Conservation (phyloP, 495 filamentous ascomycete genomes). For the Neurospora intermedia region DNA sequence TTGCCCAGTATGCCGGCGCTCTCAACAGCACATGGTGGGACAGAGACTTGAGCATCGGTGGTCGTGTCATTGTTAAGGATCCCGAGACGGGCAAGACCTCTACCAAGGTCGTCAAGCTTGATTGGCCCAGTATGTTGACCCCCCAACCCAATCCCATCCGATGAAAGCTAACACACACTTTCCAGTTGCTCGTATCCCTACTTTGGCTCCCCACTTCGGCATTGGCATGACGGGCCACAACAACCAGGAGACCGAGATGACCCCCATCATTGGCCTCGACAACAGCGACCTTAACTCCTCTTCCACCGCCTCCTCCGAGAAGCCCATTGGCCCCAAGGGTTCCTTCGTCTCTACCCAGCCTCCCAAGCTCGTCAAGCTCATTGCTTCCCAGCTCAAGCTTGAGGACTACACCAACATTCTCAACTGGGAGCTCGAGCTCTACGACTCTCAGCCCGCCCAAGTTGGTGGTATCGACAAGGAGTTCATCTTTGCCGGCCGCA, state of each 20-base stretch:
- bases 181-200: constrained; percentile 75
- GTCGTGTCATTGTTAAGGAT: constrained; percentile 75
- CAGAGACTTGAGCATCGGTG: constrained; percentile 81
- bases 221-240: constrained; percentile 62
- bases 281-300: constrained; percentile 44
- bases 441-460: constrained; percentile 76
- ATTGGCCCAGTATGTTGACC: constrained; percentile 57
- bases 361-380: constrained; percentile 69
- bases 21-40: constrained; percentile 90
- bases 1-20: constrained; percentile 85
- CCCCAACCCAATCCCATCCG: background rate
- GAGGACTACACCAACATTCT: constrained; percentile 61
- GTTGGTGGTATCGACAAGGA: constrained; percentile 84
- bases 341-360: constrained; percentile 76
- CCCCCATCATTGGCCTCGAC: constrained; percentile 86
- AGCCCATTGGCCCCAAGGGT: constrained; percentile 35
- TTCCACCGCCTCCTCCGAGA: constrained; percentile 16
- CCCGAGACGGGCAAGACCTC: constrained; percentile 63
- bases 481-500: constrained; percentile 87
- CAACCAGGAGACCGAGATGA: constrained; percentile 88
- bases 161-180: background rate
- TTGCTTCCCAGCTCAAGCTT: constrained; percentile 62
- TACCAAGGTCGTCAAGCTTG: constrained; percentile 75
- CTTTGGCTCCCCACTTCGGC: constrained; percentile 90
- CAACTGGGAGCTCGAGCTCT: constrained; percentile 97